Evolutionary conservation across 192 early-diverging fungal genomes (phyloP).

Genomic region (Paraglomus brasilianum): DNA sequence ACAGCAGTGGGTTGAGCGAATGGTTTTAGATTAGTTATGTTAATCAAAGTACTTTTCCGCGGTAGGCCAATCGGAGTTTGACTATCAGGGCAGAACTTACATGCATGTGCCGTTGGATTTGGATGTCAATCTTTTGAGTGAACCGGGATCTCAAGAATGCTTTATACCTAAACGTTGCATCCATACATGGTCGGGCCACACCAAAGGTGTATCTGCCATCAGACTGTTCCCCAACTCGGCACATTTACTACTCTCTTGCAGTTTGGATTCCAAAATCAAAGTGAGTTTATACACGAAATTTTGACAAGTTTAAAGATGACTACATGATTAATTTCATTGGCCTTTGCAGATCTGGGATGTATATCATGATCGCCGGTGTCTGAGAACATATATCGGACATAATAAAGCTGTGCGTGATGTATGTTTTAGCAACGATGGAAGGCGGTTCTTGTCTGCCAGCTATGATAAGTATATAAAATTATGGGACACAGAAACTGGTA

Average conservation of each 20-base stretch:
- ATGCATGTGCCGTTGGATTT: slow-evolving; percentile 94
- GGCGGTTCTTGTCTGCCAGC: slow-evolving; percentile 78
- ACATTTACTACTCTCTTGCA: slow-evolving; percentile 84
- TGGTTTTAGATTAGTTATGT: no score
- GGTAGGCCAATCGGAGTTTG: slow-evolving; percentile 63
- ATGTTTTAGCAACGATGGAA: slow-evolving; percentile 85
- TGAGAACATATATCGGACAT: slow-evolving; percentile 90
- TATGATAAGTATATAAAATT: slow-evolving; percentile 93
- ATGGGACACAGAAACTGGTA: slow-evolving; percentile 98
- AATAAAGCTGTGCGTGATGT: slow-evolving; percentile 92
- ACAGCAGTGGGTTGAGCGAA: no score
- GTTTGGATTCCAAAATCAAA: slow-evolving; percentile 96
- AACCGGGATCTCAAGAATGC: slow-evolving; percentile 72
- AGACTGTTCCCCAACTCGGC: slow-evolving; percentile 88
- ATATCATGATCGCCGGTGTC: slow-evolving; percentile 80
- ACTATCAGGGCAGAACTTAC: slow-evolving; percentile 95
- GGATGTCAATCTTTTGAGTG: slow-evolving; percentile 70
- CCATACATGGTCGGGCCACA: slow-evolving; percentile 93
- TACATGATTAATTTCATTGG: background rate
- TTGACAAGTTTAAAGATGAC: background rate
- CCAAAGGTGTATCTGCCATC: slow-evolving; percentile 87
- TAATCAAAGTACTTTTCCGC: background rate
- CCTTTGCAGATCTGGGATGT: slow-evolving; percentile 85
- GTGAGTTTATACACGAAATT: slow-evolving; percentile 34
- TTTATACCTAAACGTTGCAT: slow-evolving; percentile 84